Conservation (phyloP, 2,329 filamentous ascomycete genomes). For the Colletotrichum brevisporum region DNA sequence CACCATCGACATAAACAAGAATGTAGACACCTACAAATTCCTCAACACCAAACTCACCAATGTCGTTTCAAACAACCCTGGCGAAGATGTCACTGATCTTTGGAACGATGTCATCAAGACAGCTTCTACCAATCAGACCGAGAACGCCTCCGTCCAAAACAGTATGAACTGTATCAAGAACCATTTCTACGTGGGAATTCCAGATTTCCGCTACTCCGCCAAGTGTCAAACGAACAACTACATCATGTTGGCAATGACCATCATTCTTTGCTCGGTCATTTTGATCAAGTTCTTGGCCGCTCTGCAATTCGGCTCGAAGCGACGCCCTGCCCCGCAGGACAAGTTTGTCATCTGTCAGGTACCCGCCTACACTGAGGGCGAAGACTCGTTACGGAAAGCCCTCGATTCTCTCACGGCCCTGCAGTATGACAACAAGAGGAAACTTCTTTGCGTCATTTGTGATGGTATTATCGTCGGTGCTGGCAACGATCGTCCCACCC, state of each 20-base stretch:
- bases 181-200: constrained; percentile 84
- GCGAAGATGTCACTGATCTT: constrained; percentile 79
- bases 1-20: constrained; percentile 73
- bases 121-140: constrained; percentile 65
- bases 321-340: constrained; percentile 90
- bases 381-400: constrained; percentile 93
- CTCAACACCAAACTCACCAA: constrained; percentile 77
- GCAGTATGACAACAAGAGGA: constrained; percentile 98
- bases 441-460: constrained; percentile 95
- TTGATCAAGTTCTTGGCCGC: constrained; percentile 91
- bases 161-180: constrained; percentile 86
- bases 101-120: constrained; percentile 70
- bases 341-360: constrained; percentile 99
- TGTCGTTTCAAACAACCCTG: constrained; percentile 81
- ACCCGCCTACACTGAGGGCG: constrained; percentile 96
- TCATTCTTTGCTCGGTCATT: constrained; percentile 86
- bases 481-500: constrained; percentile 95
- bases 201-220: constrained; percentile 84
- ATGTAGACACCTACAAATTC: constrained; percentile 75
- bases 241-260: constrained; percentile 88
- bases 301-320: constrained; percentile 92
- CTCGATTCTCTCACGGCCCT: constrained; percentile 94
- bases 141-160: constrained; percentile 67
- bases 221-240: constrained; percentile 92
- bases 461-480: constrained; percentile 97